A percentile compares a stretch with the other conserved stretches of the same genome.
Conservation (phyloP, 179 eudicot genomes). For the Sideroxylon spinosum region DNA sequence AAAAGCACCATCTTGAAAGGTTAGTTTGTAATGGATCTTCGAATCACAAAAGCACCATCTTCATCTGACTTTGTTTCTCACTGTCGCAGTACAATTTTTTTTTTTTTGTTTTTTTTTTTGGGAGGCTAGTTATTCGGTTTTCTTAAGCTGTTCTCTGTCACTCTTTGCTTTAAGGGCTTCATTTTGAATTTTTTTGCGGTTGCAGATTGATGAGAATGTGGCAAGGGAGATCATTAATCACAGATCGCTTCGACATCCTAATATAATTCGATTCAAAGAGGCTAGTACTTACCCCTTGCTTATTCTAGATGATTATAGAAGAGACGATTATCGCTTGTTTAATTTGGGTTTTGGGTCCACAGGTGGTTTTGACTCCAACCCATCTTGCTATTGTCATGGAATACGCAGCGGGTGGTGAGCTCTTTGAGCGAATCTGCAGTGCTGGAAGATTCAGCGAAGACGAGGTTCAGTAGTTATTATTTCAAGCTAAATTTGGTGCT, state of each 20-base stretch:
- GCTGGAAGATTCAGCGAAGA: slow-evolving; percentile 51
- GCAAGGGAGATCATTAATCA: slow-evolving; percentile 50
- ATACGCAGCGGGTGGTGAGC: slow-evolving; percentile 49
- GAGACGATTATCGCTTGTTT: neutral
- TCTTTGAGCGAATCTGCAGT: slow-evolving; percentile 40
- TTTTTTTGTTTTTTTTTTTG: too few species aligned
- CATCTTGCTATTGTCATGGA: slow-evolving; percentile 50
- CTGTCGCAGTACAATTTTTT: neutral
- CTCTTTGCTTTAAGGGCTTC: neutral
- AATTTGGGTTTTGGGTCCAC: slow-evolving; percentile 9
- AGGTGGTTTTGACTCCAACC: slow-evolving; percentile 42
- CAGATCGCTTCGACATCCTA: slow-evolving; percentile 45
- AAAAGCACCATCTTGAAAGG: slow-evolving; percentile 20
- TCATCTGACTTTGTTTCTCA: neutral
- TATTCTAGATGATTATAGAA: neutral
- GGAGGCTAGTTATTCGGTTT: too few species aligned
- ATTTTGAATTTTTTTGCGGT: slow-evolving; percentile 7
- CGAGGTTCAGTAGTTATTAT: slow-evolving; percentile 29
- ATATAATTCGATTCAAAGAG: slow-evolving; percentile 45
- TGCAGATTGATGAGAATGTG: slow-evolving; percentile 47
- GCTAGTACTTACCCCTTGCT: slow-evolving; percentile 18
- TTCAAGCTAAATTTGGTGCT: neutral
- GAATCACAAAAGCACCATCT: neutral
- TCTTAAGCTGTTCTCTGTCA: neutral
- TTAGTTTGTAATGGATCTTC: slow-evolving; percentile 9